These are phyloP conservation scores for Paramecium sexaurelia DNA, from an alignment of 73 alveolate species.

Conservation along the genomic window DNA sequence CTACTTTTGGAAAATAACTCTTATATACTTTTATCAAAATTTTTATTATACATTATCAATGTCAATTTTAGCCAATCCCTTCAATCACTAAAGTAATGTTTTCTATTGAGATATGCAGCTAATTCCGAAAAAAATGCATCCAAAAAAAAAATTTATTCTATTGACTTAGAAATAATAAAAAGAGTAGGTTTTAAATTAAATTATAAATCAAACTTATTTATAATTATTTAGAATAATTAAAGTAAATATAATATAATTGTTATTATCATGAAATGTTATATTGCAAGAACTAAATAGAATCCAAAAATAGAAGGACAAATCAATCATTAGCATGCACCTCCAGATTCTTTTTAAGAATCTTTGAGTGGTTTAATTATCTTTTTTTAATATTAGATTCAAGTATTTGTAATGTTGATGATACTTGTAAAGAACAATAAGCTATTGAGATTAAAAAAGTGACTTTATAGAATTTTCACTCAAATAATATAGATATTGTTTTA, in stretches of 20 bases:
- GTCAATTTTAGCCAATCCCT: too few relatives aligned
- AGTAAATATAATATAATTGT: background rate
- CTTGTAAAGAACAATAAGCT: conserved; percentile 8
- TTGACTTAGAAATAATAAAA: too few relatives aligned
- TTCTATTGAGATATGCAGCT: too few relatives aligned
- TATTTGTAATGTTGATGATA: conserved; percentile 31
- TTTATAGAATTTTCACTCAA: background rate
- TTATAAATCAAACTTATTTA: too few relatives aligned
- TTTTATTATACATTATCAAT: too few relatives aligned
- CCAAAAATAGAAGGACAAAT: conserved; percentile 14
- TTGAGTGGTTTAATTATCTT: background rate
- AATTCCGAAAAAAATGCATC: too few relatives aligned
- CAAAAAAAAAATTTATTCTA: too few relatives aligned
- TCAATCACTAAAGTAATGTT: too few relatives aligned
- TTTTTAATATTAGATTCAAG: conserved; percentile 11
- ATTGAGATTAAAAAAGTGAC: conserved; percentile 1
- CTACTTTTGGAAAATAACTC: too few relatives aligned
- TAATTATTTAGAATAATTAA: background rate
- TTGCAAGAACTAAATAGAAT: background rate
- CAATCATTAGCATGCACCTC: conserved; percentile 45
- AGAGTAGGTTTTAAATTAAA: too few relatives aligned
- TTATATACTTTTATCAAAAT: too few relatives aligned
- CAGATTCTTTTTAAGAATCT: conserved; percentile 43
- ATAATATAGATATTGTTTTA: background rate
- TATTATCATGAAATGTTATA: background rate